Percentiles rank a stretch among this genome's conserved stretches.
Conservation (phyloP, 1,139 yeast genomes). For the Geotrichum cucujoidarum region DNA sequence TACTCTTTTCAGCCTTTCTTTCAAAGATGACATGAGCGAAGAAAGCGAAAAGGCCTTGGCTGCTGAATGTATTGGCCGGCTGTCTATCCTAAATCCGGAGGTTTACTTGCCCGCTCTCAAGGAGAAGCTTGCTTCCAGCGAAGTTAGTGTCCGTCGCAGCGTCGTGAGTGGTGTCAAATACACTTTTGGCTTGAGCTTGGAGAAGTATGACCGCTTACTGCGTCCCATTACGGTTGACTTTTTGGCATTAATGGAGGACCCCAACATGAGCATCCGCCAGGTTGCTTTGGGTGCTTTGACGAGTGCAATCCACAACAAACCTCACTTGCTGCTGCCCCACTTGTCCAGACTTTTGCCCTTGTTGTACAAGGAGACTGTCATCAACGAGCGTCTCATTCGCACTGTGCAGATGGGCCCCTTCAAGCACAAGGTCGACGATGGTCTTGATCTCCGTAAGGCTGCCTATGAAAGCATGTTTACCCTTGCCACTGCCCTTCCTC, state of each 20-base stretch:
- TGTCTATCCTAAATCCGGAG: conserved; percentile 32
- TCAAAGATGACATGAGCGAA: conserved; percentile 24
- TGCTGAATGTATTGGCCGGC: conserved; percentile 40
- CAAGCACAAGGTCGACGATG: conserved; percentile 76
- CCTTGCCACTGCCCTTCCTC: conserved; percentile 36
- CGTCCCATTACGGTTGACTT: conserved; percentile 39
- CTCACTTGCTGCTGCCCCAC: conserved; percentile 46
- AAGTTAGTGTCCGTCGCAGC: conserved; percentile 29
- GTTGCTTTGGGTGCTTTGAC: conserved; percentile 56
- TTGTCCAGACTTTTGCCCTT: conserved; percentile 49
- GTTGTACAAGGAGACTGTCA: conserved; percentile 52
- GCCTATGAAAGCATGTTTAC: conserved; percentile 68
- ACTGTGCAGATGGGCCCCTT: conserved; percentile 82
- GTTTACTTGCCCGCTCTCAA: conserved; percentile 31
- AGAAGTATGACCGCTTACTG: conserved; percentile 30
- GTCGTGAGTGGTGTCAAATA: conserved; percentile 40
- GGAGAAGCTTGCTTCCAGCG: conserved; percentile 24
- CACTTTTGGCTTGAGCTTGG: conserved; percentile 29
- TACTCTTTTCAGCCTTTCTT: conserved; percentile 25
- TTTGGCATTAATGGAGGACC: conserved; percentile 35
- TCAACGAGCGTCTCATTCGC: conserved; percentile 56
- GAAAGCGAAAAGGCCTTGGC: conserved; percentile 34
- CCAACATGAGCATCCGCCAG: conserved; percentile 40
- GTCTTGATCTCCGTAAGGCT: conserved; percentile 66
- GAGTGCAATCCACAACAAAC: conserved; percentile 58